Conservation (phyloP, 106 monocot species). For the Dendrobium catenatum region DNA sequence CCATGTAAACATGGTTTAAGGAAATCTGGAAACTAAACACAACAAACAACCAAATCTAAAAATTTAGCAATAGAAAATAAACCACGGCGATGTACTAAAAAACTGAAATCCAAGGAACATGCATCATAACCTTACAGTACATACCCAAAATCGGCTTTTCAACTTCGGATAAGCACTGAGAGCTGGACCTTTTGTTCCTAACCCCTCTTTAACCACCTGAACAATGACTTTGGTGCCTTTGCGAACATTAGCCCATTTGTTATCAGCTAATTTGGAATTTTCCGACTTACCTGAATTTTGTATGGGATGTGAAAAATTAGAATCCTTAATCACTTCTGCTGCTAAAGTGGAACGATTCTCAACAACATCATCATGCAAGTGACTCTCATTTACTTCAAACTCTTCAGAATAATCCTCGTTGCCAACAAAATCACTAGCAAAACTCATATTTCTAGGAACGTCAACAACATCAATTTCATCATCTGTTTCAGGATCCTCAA, state of each 20-base stretch:
- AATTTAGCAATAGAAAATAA: background rate
- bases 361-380: conserved; percentile 38
- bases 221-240: conserved; percentile 91
- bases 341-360: conserved; percentile 36
- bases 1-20: background rate
- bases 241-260: conserved; percentile 73
- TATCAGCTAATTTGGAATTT: conserved; percentile 16
- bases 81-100: background rate
- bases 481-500: conserved; percentile 35
- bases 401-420: conserved; percentile 32
- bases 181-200: conserved; percentile 89
- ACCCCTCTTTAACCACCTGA: conserved; percentile 92
- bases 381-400: conserved; percentile 35
- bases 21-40: background rate
- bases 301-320: conserved; percentile 15
- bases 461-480: conserved; percentile 23
- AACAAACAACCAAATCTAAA: background rate
- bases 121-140: background rate
- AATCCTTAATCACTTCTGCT: conserved; percentile 19
- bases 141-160: conserved; percentile 96
- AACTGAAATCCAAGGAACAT: background rate
- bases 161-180: conserved; percentile 80
- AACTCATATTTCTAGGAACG: conserved; percentile 17
- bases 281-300: conserved; percentile 15
- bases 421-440: conserved; percentile 12